A percentile compares a stretch with the other conserved stretches of the same genome.
Conservation (phyloP, 306 rosid species). For the Lablab purpureus region DNA sequence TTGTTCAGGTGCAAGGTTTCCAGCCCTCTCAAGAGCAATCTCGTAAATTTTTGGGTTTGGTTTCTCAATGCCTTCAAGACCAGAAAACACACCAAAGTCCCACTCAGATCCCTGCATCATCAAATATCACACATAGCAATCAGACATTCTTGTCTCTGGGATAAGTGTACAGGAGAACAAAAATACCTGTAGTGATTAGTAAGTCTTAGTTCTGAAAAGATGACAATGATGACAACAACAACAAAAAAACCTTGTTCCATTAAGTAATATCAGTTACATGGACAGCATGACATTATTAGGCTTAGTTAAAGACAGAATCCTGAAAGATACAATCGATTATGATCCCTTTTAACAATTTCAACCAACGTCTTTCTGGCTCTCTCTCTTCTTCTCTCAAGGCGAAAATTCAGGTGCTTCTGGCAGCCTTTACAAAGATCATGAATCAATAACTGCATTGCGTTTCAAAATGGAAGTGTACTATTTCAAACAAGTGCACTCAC, state of each 20-base stretch:
- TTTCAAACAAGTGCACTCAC: conserved; percentile 10
- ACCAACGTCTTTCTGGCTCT: too few species aligned
- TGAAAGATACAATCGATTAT: too few species aligned
- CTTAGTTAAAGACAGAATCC: too few species aligned
- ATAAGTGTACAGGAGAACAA: not conserved
- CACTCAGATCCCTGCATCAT: conserved; percentile 86
- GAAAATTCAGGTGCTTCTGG: too few species aligned
- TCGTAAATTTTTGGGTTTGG: conserved; percentile 82
- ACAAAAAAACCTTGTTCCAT: not conserved
- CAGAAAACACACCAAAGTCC: conserved; percentile 98
- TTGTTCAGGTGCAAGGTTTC: conserved; percentile 74
- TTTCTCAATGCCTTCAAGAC: conserved; percentile 92
- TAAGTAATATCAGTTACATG: not conserved
- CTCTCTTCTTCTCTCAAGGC: too few species aligned
- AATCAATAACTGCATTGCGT: not conserved
- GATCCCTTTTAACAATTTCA: not conserved
- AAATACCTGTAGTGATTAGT: not conserved
- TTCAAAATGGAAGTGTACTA: conserved; percentile 27
- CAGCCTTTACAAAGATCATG: not conserved
- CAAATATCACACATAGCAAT: conserved; percentile 32
- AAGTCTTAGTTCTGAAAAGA: not conserved
- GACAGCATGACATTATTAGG: not conserved
- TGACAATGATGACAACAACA: not conserved
- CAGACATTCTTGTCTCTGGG: conserved; percentile 11
- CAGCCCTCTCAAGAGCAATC: conserved; percentile 85